Evolutionary conservation across 1,284 basidiomycete species (phyloP), one percentile per base, ranked within the genome.

Genomic region (Stygiomarasmius scandens): DNA sequence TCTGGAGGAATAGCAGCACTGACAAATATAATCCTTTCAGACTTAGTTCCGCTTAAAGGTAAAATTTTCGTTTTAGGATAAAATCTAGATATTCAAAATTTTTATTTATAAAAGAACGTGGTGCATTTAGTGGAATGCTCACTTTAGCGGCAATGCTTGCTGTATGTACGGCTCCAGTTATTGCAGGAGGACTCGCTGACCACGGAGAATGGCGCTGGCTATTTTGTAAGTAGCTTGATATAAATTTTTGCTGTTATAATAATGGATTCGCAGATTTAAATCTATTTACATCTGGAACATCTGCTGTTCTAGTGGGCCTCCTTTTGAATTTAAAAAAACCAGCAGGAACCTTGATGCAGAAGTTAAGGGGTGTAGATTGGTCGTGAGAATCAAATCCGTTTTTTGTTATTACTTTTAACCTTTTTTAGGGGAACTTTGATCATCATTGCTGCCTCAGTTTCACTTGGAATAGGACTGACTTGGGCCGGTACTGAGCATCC

Each of bases 1-100:
- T 75, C 74, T n/a, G 81, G 81, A 1, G 78, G 74, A 2, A 77
- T 78, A 56, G 60, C 77, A 1, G 65, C 69, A 1, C 62, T 80
- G 8, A 67, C 72, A 1, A 69, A 75, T 36, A 80, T 82, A 54
- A 69, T 80, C 48, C 61, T 75, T 1, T 67, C 76, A 12, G 80
- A 82, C 64, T 66, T 83, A 25, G 76, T 78, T 1, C 68, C 78
- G 1, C 69, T 80, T 1, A 51, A 65, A 2, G 77, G 79, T 56
- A 70, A 77, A 8, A 77, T 12, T 41, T 41, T 41, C 5, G 5
- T 8, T 34, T 8, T 8, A 34, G 32, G 32, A 14, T 14, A 14
- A 34, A 34, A 8, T 8, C 14, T 8, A 34, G 32, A 8, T 34
- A 16, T 41, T 41, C 38, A 9, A 6, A 5, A 41, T 19, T 19